Percentiles rank a stretch among this genome's conserved stretches.
These are phyloP conservation scores for Secale cereale DNA, from an alignment of 176 grass and related monocot species.

Conservation along the genomic window DNA sequence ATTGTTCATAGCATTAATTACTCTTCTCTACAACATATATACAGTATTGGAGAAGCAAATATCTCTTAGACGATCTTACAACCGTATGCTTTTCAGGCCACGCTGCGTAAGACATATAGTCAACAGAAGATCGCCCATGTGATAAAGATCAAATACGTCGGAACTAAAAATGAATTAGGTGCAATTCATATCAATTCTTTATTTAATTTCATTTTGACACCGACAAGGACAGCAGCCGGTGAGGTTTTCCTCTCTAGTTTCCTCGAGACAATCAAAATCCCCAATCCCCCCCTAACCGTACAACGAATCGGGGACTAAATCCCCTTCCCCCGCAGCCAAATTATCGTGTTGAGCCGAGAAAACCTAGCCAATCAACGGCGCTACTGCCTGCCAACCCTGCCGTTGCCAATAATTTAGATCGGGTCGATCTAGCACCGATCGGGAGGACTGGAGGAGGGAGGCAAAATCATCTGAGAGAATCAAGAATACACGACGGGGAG, in stretches of 20 bases:
- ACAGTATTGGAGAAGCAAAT: background rate
- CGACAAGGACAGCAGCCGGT: background rate
- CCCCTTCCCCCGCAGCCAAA: background rate
- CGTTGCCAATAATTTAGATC: background rate
- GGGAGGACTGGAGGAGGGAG: background rate
- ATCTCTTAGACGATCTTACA: background rate
- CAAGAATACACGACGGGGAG: background rate
- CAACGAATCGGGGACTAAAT: background rate
- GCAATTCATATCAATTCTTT: background rate
- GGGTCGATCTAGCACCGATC: conserved; percentile 6
- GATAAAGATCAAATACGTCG: background rate
- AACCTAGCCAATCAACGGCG: background rate
- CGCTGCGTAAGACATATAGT: background rate
- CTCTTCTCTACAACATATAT: background rate
- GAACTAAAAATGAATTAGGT: background rate
- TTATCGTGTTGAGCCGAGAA: background rate
- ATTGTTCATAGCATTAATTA: background rate
- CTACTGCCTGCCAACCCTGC: background rate
- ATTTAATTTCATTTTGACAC: background rate
- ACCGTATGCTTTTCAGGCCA: background rate
- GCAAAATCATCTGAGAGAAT: background rate
- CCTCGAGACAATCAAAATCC: background rate
- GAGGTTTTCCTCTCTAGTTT: background rate
- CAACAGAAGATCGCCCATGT: background rate
- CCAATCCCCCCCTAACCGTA: background rate